A percentile compares a stretch with the other conserved stretches of the same genome.
These are phyloP conservation scores for Fusarium temperatum DNA, from an alignment of 2,329 filamentous ascomycete species.

Conservation along the genomic window DNA sequence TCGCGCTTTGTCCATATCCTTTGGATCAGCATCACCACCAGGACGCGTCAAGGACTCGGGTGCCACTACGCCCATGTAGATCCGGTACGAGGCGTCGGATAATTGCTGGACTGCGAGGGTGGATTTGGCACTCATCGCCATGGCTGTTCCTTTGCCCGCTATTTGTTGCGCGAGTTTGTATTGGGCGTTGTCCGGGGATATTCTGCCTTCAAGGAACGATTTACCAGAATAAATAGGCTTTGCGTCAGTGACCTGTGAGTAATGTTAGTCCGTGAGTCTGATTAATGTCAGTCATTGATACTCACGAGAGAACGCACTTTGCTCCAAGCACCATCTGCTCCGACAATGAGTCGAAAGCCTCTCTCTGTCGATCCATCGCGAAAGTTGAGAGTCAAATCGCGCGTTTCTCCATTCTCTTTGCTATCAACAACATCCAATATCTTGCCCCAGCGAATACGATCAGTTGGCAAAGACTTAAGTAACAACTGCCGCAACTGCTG, in stretches of 20 bases:
- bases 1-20: background rate
- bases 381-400: background rate
- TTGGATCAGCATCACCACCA: background rate
- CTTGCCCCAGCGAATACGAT: background rate
- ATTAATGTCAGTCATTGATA: rapidly evolving
- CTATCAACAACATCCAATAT: background rate
- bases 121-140: background rate
- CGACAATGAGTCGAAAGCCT: slow-evolving; percentile 1
- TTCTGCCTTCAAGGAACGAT: background rate
- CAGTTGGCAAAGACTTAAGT: background rate
- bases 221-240: background rate
- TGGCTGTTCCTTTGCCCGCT: background rate
- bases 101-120: background rate
- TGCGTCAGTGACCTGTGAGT: background rate
- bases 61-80: background rate
- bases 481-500: background rate
- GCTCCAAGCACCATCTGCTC: slow-evolving; percentile 8
- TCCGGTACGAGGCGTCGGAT: background rate
- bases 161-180: background rate
- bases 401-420: rapidly evolving
- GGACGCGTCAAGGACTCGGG: background rate
- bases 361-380: background rate
- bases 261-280: rapidly evolving
- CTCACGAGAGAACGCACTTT: background rate
- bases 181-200: background rate